phyloP scores from a whole-genome alignment of 2,329 filamentous ascomycete species.

The Aspergillus sp. region DNA sequence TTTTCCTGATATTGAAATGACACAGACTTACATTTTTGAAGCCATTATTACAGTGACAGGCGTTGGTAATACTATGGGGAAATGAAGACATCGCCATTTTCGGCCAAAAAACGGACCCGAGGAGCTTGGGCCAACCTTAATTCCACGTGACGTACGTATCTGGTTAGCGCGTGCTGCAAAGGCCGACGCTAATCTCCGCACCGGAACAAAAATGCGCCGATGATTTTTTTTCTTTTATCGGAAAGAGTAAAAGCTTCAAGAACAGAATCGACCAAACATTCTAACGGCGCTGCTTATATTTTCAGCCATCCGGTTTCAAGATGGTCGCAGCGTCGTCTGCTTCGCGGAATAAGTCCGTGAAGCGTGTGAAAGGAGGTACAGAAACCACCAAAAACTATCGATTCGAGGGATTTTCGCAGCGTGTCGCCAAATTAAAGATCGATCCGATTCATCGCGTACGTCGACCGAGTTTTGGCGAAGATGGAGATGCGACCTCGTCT shows the following conservation, averaged over 20 bases:
- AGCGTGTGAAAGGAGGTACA: constrained; percentile 63
- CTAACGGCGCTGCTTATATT: constrained; percentile 21
- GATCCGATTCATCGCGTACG: constrained; percentile 89
- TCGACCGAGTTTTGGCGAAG: constrained; percentile 72
- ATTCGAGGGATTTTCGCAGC: constrained; percentile 86
- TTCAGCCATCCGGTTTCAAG: constrained; percentile 16
- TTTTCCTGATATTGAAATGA: background rate
- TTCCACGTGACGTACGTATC: constrained; percentile 19
- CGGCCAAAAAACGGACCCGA: constrained; percentile 10
- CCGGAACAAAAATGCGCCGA: constrained; percentile 28
- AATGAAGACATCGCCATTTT: constrained; percentile 5
- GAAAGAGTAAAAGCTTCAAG: constrained; percentile 12
- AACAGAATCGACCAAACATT: constrained; percentile 3
- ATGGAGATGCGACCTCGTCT: constrained; percentile 71
- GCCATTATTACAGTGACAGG: constrained; percentile 39
- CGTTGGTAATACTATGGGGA: background rate
- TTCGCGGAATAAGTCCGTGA: constrained; percentile 64
- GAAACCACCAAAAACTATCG: constrained; percentile 76
- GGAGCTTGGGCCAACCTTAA: constrained; percentile 29
- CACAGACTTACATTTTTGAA: constrained; percentile 50
- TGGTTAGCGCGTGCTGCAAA: constrained; percentile 7
- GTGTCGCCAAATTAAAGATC: constrained; percentile 86
- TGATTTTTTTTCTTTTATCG: constrained; percentile 32
- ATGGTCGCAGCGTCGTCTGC: constrained; percentile 56
- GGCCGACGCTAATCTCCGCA: constrained; percentile 16